A percentile compares a stretch with the other conserved stretches of the same genome.
Evolutionary conservation across 371 early-diverging fungal genomes (phyloP).

Genomic region (Thermomucor indicae-seudaticae): DNA sequence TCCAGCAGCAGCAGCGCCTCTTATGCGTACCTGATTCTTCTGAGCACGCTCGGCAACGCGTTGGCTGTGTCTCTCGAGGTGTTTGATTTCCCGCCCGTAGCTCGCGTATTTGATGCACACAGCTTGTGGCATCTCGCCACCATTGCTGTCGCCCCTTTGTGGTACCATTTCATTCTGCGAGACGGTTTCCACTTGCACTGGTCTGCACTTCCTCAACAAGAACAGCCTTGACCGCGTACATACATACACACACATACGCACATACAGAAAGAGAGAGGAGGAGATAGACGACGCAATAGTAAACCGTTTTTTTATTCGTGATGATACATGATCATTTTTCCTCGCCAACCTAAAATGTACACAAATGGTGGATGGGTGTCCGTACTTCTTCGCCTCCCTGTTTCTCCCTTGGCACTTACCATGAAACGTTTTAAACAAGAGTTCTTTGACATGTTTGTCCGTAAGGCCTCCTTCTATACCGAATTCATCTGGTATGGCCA

Average conservation of each 20-base stretch:
- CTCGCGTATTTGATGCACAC: conserved; percentile 87
- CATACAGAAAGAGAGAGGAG: too few species aligned
- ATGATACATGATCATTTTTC: background rate
- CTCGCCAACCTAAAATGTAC: background rate
- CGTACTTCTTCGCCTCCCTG: background rate
- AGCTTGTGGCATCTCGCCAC: conserved; percentile 96
- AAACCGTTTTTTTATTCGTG: background rate
- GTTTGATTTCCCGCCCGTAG: conserved; percentile 89
- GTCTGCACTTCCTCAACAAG: too few species aligned
- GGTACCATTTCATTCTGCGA: conserved; percentile 73
- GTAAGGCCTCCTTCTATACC: conserved; percentile 26
- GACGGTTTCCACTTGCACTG: background rate
- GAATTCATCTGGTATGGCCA: conserved; percentile 24
- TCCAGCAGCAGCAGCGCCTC: background rate
- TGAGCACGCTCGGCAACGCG: background rate
- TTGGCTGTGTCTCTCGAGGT: conserved; percentile 83
- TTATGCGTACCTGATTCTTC: background rate
- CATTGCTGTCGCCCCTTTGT: conserved; percentile 70
- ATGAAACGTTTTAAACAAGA: conserved; percentile 24
- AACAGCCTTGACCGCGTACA: too few species aligned
- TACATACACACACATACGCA: too few species aligned
- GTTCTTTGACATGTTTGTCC: conserved; percentile 26
- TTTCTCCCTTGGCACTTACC: conserved; percentile 10
- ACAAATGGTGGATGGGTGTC: background rate
- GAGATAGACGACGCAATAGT: too few species aligned